Percentiles rank a stretch among this genome's conserved stretches.
Evolutionary conservation across 108 stramenopile species (phyloP).

Genomic region (Cyclotella cryptica): DNA sequence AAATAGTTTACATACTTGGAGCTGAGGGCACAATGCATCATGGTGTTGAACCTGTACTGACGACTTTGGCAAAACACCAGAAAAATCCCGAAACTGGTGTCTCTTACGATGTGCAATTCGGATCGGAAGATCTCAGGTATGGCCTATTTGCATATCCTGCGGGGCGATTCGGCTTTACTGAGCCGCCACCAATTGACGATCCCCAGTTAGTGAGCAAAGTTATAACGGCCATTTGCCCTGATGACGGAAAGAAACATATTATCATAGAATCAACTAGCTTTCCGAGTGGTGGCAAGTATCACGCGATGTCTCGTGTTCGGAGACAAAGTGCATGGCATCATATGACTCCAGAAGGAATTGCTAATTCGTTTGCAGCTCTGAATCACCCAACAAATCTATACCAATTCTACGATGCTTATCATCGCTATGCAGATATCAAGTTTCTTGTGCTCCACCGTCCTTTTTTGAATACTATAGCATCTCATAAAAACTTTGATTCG

Average conservation of each 20-base stretch:
- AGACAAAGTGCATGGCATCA: slow-evolving; percentile 5
- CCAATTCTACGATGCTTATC: slow-evolving; percentile 18
- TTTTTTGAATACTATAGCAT: slow-evolving; percentile 28
- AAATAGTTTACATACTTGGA: slow-evolving; percentile 8
- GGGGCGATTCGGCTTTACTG: neutral
- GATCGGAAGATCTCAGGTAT: neutral
- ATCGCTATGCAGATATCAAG: slow-evolving; percentile 10
- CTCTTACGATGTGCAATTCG: neutral
- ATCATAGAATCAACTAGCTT: slow-evolving; percentile 23
- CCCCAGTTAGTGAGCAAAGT: neutral
- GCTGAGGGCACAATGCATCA: slow-evolving; percentile 20
- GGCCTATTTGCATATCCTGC: slow-evolving; percentile 3
- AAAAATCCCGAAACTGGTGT: neutral
- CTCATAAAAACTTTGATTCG: slow-evolving; percentile 13
- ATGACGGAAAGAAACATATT: neutral
- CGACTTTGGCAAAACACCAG: neutral
- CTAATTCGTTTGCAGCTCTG: slow-evolving; percentile 9
- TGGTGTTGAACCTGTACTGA: slow-evolving; percentile 3
- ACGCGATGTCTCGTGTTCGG: neutral
- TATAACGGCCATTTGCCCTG: neutral
- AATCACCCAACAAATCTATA: slow-evolving; percentile 31
- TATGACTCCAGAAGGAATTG: slow-evolving; percentile 22
- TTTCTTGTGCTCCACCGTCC: slow-evolving; percentile 27
- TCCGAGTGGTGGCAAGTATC: slow-evolving; percentile 13
- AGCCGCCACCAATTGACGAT: slow-evolving; percentile 4